These are phyloP conservation scores for Nothophaeocryptopus gaeumannii DNA, from an alignment of 2,329 filamentous ascomycete species.

Conservation along the genomic window DNA sequence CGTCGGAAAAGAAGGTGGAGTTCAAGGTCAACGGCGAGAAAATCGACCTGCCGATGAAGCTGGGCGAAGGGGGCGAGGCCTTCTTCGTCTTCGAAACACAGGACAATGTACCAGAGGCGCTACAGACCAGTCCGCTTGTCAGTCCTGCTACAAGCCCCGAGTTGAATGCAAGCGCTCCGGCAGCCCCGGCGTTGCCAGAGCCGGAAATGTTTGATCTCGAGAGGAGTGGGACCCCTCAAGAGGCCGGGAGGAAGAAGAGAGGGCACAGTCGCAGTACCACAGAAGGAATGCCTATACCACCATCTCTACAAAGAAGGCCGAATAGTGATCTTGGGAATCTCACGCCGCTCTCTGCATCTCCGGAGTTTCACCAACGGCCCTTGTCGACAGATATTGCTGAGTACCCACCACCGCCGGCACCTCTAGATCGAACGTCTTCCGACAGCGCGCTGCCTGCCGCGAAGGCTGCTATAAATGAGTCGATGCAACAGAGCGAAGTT, in stretches of 20 bases:
- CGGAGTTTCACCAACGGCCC: slow-evolving; percentile 17
- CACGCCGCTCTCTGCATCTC: slow-evolving; percentile 20
- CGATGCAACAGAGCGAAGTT: slow-evolving; percentile 31
- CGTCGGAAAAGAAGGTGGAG: slow-evolving; percentile 98
- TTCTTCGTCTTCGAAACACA: slow-evolving; percentile 98
- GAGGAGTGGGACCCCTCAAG: slow-evolving; percentile 19
- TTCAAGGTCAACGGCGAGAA: slow-evolving; percentile 91
- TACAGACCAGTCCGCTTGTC: slow-evolving; percentile 91
- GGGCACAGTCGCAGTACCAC: slow-evolving; percentile 29
- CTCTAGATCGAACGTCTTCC: slow-evolving; percentile 50
- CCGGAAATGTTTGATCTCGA: slow-evolving; percentile 69
- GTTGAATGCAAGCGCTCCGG: slow-evolving; percentile 51
- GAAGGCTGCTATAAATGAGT: slow-evolving; percentile 38
- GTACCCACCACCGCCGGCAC: slow-evolving; percentile 14
- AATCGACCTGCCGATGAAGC: slow-evolving; percentile 95
- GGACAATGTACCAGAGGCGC: slow-evolving; percentile 82
- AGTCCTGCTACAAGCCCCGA: slow-evolving; percentile 83
- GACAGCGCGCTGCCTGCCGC: slow-evolving; percentile 53
- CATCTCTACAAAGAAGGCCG: slow-evolving; percentile 34
- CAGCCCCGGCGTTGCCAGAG: slow-evolving; percentile 56
- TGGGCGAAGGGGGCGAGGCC: slow-evolving; percentile 93
- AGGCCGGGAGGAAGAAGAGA: slow-evolving; percentile 8
- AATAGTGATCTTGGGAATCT: slow-evolving; percentile 48
- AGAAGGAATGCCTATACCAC: slow-evolving; percentile 25
- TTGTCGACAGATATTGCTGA: slow-evolving; percentile 23